Evolutionary conservation across 495 filamentous ascomycete species (phyloP).

Genomic region (Friedmanniomyces simplex): DNA sequence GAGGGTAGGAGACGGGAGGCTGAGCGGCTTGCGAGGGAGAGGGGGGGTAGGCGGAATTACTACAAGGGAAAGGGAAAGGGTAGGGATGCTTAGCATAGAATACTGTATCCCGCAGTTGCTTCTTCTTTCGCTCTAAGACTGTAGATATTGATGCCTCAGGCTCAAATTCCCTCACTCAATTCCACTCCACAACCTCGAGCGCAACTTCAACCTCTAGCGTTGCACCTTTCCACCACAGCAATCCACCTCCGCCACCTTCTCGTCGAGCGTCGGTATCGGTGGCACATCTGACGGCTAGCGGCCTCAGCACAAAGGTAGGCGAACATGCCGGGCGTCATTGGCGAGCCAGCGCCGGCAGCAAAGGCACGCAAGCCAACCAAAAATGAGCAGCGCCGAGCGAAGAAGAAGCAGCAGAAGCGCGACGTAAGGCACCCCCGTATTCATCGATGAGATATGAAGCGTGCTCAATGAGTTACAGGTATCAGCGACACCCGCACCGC

Average conservation of each 20-base stretch:
- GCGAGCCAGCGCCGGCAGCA: constrained; percentile 10
- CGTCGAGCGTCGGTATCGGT: neutral
- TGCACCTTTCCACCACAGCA: no score
- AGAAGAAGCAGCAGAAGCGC: constrained; percentile 7
- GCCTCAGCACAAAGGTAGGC: constrained; percentile 4
- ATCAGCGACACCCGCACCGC: constrained; percentile 23
- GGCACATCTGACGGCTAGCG: neutral
- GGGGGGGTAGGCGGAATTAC: no score
- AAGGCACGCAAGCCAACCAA: constrained; percentile 23
- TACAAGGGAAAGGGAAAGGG: no score
- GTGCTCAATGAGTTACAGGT: neutral
- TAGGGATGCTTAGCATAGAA: no score
- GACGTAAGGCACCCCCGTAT: neutral
- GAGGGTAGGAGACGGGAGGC: no score
- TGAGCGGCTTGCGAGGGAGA: no score
- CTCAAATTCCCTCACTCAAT: no score
- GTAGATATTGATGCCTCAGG: no score
- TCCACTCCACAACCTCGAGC: no score
- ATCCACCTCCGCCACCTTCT: neutral
- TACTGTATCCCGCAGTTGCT: no score
- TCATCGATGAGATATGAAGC: neutral
- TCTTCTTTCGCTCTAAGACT: no score
- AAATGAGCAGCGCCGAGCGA: constrained; percentile 25
- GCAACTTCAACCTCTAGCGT: no score
- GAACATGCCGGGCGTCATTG: constrained; percentile 19